phyloP scores from a whole-genome alignment of 1,284 basidiomycete genomes.

The Crocinoboletus sp. region DNA sequence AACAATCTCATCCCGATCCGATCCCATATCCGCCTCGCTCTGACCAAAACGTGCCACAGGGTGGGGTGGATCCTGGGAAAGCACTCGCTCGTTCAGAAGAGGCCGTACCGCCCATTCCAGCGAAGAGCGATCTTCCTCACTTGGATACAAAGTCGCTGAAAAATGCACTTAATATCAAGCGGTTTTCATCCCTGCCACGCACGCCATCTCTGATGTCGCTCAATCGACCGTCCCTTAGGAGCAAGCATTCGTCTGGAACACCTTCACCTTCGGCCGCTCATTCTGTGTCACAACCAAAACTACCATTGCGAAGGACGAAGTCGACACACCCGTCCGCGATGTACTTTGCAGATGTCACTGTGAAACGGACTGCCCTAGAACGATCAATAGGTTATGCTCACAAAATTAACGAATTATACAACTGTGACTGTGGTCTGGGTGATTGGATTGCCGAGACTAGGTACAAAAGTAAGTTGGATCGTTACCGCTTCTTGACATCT shows the following conservation, averaged over 20 bases:
- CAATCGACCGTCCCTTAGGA: slow-evolving; percentile 22
- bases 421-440: slow-evolving; percentile 72
- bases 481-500: background rate
- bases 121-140: slow-evolving; percentile 24
- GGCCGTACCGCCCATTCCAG: slow-evolving; percentile 31
- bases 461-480: slow-evolving; percentile 44
- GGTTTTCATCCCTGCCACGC: slow-evolving; percentile 56
- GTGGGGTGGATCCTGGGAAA: slow-evolving; percentile 19
- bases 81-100: slow-evolving; percentile 19
- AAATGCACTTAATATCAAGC: slow-evolving; percentile 42
- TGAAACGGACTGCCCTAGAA: slow-evolving; percentile 60
- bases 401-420: slow-evolving; percentile 80
- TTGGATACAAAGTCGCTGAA: slow-evolving; percentile 26
- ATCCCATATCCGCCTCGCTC: slow-evolving; percentile 18
- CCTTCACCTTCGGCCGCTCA: slow-evolving; percentile 37
- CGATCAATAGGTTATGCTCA: slow-evolving; percentile 73
- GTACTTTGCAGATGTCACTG: slow-evolving; percentile 65
- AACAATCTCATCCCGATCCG: slow-evolving; percentile 9
- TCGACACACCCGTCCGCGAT: slow-evolving; percentile 67
- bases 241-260: slow-evolving; percentile 36
- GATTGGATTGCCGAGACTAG: slow-evolving; percentile 68
- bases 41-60: slow-evolving; percentile 19
- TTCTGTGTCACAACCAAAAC: slow-evolving; percentile 14
- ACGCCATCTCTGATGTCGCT: slow-evolving; percentile 45
- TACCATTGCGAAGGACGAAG: slow-evolving; percentile 37